Base-by-base conservation (phyloP, 2,329 filamentous ascomycete species). In the Anthostomella pinea region DNA sequence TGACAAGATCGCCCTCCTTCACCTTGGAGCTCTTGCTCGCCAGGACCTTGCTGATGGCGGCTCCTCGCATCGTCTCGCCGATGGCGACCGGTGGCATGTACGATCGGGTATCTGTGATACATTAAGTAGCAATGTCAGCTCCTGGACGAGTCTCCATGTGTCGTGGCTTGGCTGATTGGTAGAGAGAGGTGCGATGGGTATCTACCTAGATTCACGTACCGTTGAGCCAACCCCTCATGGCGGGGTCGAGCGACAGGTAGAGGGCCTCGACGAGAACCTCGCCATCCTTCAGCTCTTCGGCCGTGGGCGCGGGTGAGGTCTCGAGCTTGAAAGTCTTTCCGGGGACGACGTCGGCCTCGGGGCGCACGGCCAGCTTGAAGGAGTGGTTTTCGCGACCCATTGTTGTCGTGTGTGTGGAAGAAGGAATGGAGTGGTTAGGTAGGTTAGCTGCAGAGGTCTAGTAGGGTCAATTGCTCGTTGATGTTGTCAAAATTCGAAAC, bases 191-290 rank as follows among this genome's bases (percentile, higher is more conserved):
- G 5, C 31, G 33, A 23, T 36, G 44, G 22, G 11, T 8, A 11
- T 28, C 5, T 8, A 27, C 8, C 8, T 24, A 29, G 10, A 9
- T 8, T 5, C 14, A 54, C 63, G 20, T 48, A 75, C 72, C 72
- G 45, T 76, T 83, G 14, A 88, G 62, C 81, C 81, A 87, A 40
- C 78, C 78, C 51, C 84, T 75, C 83, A 87, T 87, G n/a, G 83
- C 82, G 2, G 84, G 83, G 61, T 87, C 84, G 24, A 87, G 69
- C 8, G 79, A 82, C 28, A 86, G 69, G 54, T 86, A 87, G 41
- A 83, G 61, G 1, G 61, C 58, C 58, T 78, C 73, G 28, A 78
- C 61, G 33, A 87, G 69, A 37, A 87, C 68, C 54, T 87, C 65
- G 47, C 81, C 81, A 67, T 80, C 73, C 57, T 81, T 72, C 26